Base-by-base conservation (phyloP, 176 grass and related monocot species). In the Musa beccarii region DNA sequence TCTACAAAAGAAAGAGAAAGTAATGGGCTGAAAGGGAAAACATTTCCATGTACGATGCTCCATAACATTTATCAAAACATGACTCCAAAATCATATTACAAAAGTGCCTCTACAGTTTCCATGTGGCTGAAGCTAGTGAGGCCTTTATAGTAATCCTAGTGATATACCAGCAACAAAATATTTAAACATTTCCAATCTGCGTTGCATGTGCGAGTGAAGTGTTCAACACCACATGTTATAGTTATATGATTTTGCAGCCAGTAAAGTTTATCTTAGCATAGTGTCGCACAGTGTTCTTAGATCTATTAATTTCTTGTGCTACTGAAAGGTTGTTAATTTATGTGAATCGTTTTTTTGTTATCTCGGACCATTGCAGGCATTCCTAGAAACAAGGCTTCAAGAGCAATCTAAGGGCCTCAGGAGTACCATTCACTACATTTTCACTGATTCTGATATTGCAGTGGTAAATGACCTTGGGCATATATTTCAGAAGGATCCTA, bases 401-500 rank as follows among this genome's bases (percentile, higher is more conserved):
- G 88, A 85, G 52, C 13, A 78, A 11, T 51, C 49, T 76, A 81
- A 89, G 73, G 70, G 26, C n/a, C n/a, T 82, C 61, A 74, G 83
- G 24, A n/a, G 17, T 49, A 73, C 69, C 69, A 75, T 72, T 83
- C 71, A 91, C 84, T 85, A 84, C 68, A 81, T 94, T 84, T 94
- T 94, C 59, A 87, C 90, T 53, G 88, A 99, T 79, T 91, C 86
- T 21, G 86, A 99, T 87, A 94, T 94, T 79, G 88, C 84, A 16
- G 83, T 94, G 25, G 83, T 99, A 65, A 79, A 86, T 59, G 83
- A 99, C 79, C 75, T 99, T 89, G 86, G 84, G 67, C 69, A 99
- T 87, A 78, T 99, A 78, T 99, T 94, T 51, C 68, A 81, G 80
- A 89, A 65, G 83, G 83, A 89, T 84, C 74, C 86, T 73, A 21